Conservation (phyloP, 202 grass and related monocot genomes). For the Bolboschoenoplectus hybrid region DNA sequence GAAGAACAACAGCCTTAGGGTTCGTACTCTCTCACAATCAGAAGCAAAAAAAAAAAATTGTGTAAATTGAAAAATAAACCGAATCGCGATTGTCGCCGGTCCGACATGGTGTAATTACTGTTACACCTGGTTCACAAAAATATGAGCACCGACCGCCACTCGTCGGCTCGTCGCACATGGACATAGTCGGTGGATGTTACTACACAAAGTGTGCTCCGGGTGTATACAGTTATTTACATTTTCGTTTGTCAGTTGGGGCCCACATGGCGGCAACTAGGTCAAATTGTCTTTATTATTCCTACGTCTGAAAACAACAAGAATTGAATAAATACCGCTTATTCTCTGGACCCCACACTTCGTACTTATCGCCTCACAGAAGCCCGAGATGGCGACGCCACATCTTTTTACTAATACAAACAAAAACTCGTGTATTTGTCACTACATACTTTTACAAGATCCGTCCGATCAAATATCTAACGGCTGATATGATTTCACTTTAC, state of each 20-base stretch:
- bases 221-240: constrained; percentile 19
- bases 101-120: background rate
- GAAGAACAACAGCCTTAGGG: constrained; percentile 85
- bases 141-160: background rate
- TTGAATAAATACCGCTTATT: background rate
- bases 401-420: constrained; percentile 32
- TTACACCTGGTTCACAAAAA: constrained; percentile 19
- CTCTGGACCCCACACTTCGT: constrained; percentile 4
- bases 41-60: background rate
- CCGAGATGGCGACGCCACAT: constrained; percentile 25
- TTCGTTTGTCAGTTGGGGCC: background rate
- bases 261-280: constrained; percentile 16
- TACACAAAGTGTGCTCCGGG: background rate
- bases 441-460: background rate
- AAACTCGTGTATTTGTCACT: background rate
- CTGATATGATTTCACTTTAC: background rate
- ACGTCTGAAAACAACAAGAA: constrained; percentile 29
- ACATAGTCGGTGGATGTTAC: background rate
- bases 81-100: background rate
- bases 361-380: constrained; percentile 26
- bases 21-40: constrained; percentile 1
- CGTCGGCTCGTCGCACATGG: background rate
- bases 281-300: background rate
- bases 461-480: constrained; percentile 24
- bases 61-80: background rate